Base-by-base conservation (phyloP, 2,329 filamentous ascomycete species). In the Fusarium beomiforme region DNA sequence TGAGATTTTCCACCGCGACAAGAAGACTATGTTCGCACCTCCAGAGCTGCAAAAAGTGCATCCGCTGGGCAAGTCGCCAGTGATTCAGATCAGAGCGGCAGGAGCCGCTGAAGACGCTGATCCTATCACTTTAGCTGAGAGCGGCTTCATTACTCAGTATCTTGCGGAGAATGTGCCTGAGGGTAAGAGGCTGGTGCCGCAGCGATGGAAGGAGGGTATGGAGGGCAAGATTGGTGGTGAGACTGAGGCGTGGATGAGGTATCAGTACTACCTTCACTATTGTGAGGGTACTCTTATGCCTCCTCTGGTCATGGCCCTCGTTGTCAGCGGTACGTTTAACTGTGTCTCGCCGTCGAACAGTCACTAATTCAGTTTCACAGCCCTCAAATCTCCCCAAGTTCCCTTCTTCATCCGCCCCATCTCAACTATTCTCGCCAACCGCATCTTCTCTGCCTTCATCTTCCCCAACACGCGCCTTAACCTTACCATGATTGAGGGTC, bases 41-140 rank as follows among this genome's bases (percentile, higher is more conserved):
- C 84, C 89, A 0, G 91, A 93, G 76, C 87, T 98, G 47, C 91
- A 92, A 77, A 86, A 93, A 70, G 82, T 97, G 39, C 94, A 97
- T 77, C 92, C 93, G 0, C 86, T 98, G 7, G 95, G 95, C 68
- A 97, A 97, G 80, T 94, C 93, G 3, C 95, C 95, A 1, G 83
- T 95, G 43, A 83, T 98, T 71, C 88, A 88, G 12, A 84, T 98
- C 74, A 83, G 81, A n/a, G 78, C 83, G 1, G 73, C 82, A 0
- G 81, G 79, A 24, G 76, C 75, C 6, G 71, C 67, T 23, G 63
- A 50, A 41, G 42, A 39, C 17, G 51, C 67, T n/a, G 78, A 87
- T 71, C 83, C 87, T 4, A 76, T 89, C 14, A 87, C 95, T 1
- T 83, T 98, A 49, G 93, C 93, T 13, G 95, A 98, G 83, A 95